phyloP scores from a whole-genome alignment of 257 asterid species.

The Plantago ovata region DNA sequence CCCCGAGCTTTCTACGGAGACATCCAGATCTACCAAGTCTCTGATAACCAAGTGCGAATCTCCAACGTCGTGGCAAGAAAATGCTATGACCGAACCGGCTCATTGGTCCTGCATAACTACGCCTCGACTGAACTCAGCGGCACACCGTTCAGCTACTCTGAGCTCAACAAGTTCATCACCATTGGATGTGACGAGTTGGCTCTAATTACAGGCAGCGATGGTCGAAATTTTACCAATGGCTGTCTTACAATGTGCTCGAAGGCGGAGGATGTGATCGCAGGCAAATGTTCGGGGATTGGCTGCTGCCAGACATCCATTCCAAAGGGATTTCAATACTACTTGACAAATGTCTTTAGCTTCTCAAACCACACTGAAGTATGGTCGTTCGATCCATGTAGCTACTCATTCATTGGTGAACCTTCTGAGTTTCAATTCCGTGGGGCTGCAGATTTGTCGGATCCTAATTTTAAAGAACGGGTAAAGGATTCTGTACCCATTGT shows the following conservation, averaged over 20 bases:
- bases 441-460: conserved; percentile 43
- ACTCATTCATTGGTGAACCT: conserved; percentile 63
- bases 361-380: conserved; percentile 34
- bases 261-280: conserved; percentile 34
- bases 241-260: conserved; percentile 46
- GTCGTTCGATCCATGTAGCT: conserved; percentile 50
- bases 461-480: conserved; percentile 30
- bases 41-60: conserved; percentile 48
- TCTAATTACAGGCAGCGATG: conserved; percentile 23
- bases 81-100: conserved; percentile 46
- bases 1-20: conserved; percentile 36
- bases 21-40: conserved; percentile 33
- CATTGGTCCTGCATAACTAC: neutral
- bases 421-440: conserved; percentile 41
- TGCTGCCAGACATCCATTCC: conserved; percentile 74
- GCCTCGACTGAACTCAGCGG: conserved; percentile 27
- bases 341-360: neutral
- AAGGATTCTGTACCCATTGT: conserved; percentile 39
- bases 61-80: conserved; percentile 36
- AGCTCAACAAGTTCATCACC: conserved; percentile 46
- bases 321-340: conserved; percentile 30
- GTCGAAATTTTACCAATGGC: conserved; percentile 39
- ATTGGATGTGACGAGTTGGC: conserved; percentile 71
- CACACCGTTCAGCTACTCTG: conserved; percentile 50
- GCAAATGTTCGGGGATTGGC: conserved; percentile 59